Base-by-base conservation (phyloP, 2,329 filamentous ascomycete genomes). In the Xylariales sp. region DNA sequence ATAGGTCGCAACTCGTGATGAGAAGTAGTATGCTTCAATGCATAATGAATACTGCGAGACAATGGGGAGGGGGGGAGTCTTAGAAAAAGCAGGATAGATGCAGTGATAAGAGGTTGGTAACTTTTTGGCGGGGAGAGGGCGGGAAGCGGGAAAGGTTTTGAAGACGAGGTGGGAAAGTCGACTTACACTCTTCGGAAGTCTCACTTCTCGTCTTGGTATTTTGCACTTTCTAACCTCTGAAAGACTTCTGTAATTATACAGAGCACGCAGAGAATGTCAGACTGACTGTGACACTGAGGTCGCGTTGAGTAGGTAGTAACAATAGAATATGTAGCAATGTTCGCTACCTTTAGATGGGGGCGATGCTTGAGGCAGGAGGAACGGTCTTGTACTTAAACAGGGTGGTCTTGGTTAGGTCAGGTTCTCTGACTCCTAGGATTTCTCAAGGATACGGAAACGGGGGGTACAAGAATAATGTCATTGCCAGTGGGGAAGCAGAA, bases 101-200 rank as follows among this genome's bases (percentile, higher is more conserved):
- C 31, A 14, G 31, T 42, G 39, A 34, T 42, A 34, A 42, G 39
- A 42, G 39, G 39, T 31, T 42, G 39, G 39, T 35, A 25, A 42
- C 31, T 36, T 16, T 36, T 8, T n/a, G 24, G 39, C 31, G 39
- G 39, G 39, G 39, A 42, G 31, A 42, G 16, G 29, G 39, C 21
- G 24, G 39, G 39, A 31, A 34, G 39, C 22, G 31, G 32, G 31
- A 35, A 18, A 29, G 39, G 24, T 42, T 42, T 42, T 35, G 32
- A 42, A 42, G 14, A 42, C 31, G n/a, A 33, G 38, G 38, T 40
- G 38, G 38, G 38, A 40, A 31, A 31, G 29, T 32, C 28, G 38
- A 40, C 38, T 40, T 29, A 40, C 38, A 24, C 38, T 40, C 38
- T 40, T 22, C 38, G 15, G 19, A 31, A 31, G 18, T 40, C 38